Evolutionary conservation across 495 filamentous ascomycete species (phyloP).

Genomic region (Trichoderma asperelloides): DNA sequence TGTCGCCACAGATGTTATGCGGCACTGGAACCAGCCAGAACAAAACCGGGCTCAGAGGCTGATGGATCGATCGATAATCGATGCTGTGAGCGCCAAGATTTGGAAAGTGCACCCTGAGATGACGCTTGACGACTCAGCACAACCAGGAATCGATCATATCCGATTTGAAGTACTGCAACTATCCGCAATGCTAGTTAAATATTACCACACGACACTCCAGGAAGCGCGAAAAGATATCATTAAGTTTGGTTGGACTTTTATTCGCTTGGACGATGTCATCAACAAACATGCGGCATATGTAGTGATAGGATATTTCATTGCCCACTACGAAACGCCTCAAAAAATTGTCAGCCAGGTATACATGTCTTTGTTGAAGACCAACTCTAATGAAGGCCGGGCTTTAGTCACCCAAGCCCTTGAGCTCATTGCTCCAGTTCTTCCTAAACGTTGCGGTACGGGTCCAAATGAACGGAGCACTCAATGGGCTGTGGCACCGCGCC

Average conservation of each 20-base stretch:
- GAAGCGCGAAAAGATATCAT: slow-evolving; percentile 97
- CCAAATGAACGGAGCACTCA: slow-evolving; percentile 44
- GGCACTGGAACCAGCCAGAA: slow-evolving; percentile 43
- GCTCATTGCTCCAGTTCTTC: slow-evolving; percentile 84
- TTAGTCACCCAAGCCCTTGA: slow-evolving; percentile 92
- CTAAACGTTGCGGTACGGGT: slow-evolving; percentile 52
- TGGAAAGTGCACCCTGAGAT: slow-evolving; percentile 86
- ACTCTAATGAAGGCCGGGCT: slow-evolving; percentile 87
- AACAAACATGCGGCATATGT: slow-evolving; percentile 99
- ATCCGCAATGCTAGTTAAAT: slow-evolving; percentile 89
- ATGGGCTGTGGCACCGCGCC: slow-evolving; percentile 86
- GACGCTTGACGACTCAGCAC: slow-evolving; percentile 72
- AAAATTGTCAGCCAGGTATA: slow-evolving; percentile 97
- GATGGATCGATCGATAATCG: slow-evolving; percentile 81
- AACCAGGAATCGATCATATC: slow-evolving; percentile 87
- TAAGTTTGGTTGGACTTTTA: slow-evolving; percentile 98
- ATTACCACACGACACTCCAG: slow-evolving; percentile 72
- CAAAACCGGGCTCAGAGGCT: slow-evolving; percentile 57
- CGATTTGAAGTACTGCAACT: slow-evolving; percentile 93
- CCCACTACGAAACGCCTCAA: slow-evolving; percentile 88
- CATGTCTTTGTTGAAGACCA: slow-evolving; percentile 77
- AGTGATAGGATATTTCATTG: slow-evolving; percentile 94
- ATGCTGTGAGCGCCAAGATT: slow-evolving; percentile 84
- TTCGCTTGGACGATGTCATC: slow-evolving; percentile 93
- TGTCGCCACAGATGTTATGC: slow-evolving; percentile 91